Conservation (phyloP, 2,329 filamentous ascomycete species). For the Aspergillus tubingensis region DNA sequence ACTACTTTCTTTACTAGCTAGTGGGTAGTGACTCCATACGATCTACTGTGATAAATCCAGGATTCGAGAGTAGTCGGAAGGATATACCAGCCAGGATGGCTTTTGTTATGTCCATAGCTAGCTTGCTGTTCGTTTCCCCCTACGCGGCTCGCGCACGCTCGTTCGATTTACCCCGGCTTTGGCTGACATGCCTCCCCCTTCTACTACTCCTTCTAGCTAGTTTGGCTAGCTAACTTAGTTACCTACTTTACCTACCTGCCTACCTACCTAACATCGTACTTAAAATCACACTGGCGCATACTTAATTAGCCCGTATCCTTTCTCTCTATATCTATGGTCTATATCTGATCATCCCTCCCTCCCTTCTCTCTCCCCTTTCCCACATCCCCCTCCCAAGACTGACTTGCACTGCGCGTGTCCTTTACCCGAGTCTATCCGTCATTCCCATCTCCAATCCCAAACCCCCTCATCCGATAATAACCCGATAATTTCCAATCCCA, state of each 20-base stretch:
- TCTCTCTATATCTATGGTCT: neutral
- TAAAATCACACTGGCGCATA: neutral
- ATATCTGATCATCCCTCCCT: neutral
- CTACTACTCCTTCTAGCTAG: too few relatives aligned
- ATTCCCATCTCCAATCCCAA: neutral
- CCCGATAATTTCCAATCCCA: neutral
- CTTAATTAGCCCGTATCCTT: neutral
- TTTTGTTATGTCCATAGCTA: neutral
- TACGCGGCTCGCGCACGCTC: neutral
- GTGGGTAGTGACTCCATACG: neutral
- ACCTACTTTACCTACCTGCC: neutral
- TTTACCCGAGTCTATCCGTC: neutral
- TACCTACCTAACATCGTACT: neutral
- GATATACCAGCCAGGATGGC: neutral
- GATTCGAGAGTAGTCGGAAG: neutral
- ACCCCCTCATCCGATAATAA: neutral
- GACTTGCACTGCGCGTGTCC: neutral
- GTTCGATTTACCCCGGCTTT: neutral
- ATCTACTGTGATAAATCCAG: neutral
- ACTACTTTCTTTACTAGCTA: neutral
- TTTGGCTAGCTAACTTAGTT: too few relatives aligned
- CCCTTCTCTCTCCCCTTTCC: neutral
- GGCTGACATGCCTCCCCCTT: neutral
- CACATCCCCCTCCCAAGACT: neutral
- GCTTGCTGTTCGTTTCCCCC: neutral